Evolutionary conservation across 345 rosid species (phyloP), one percentile per base, ranked within the genome.

Genomic region (Hypericum androsaemum): DNA sequence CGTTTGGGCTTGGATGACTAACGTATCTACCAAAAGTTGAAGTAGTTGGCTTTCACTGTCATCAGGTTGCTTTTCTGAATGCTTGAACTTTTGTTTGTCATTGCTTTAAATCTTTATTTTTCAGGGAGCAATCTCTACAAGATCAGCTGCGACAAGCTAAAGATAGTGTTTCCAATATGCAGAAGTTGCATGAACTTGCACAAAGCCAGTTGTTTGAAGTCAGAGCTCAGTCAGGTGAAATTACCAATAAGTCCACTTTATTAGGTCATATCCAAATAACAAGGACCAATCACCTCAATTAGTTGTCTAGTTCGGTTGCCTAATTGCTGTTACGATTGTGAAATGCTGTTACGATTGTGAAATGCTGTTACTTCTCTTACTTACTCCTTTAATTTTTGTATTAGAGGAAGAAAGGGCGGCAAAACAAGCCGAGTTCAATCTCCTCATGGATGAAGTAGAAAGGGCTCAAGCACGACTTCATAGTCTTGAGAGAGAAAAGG

Each of bases 361-460:
- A 3, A 45, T 5, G 0, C 8, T n/a, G 48, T 50, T 12, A 28
- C 37, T 60, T 32, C 32, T 42, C 37, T 32, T 61, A 12, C 15
- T n/a, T 37, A 53, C 43, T 58, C 37, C 46, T 46, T 36, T 17
- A 49, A 54, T 43, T 1, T 22, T 22, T 22, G 32, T 48, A 58
- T 59, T 82, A 92, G 98, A 92, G 42, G 98, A 85, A 80, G 97
- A 92, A 50, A 71, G 71, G 22, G 98, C 95, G 10, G 78, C 90
- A 44, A 92, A 92, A 75, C 97, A 92, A 56, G 85, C 98, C 47
- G 97, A 92, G 76, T 74, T 92, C 76, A 77, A 66, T 70, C 83
- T 92, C 65, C 70, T 92, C 68, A 88, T 92, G 95, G 97, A 92
- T 80, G 98, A 92, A 83, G 95, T 92, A 55, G 98, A 92, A 72